Base-by-base conservation (phyloP, 768 basidiomycete species). In the Mycena epipterygia region DNA sequence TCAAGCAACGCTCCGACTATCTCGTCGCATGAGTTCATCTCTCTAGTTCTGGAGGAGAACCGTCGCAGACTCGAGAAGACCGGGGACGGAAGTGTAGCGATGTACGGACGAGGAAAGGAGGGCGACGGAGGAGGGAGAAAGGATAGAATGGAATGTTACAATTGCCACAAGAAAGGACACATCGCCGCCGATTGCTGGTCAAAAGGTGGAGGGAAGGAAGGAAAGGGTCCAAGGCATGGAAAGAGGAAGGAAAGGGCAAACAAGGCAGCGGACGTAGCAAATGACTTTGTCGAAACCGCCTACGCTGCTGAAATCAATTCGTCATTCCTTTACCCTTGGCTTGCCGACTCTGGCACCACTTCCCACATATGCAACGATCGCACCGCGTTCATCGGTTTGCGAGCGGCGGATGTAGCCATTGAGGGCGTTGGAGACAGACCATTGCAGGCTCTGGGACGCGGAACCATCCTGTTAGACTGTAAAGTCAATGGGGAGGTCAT, bases 131-230 rank as follows among this genome's bases (percentile, higher is more conserved):
- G 41, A 48, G 59, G 48, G 52, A 35, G 41, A 33, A 56, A 29
- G 35, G 41, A 46, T n/a, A 23, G 42, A 44, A n/a, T 44, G 42
- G 42, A 44, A 11, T 44, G 42, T 44, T 44, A 57, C 60, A 80
- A 79, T 42, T 81, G 80, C 70, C 70, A 74, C n/a, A 74, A 76
- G 55, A 70, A 65, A 39, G 78, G 80, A 3, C 80, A 81, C 64
- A 42, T 73, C 23, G 67, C 69, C 48, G 53, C 66, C 16, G 71
- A 77, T 39, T 81, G 78, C 67, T 76, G 75, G 74, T 70, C 66
- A 39, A 62, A 65, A 48, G 73, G 73, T 12, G 74, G 76, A 30
- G 73, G 70, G 9, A 74, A 76, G 68, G 68, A 72, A 39, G 76
- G 71, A 2, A 71, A 75, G 44, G 70, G 70, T 55, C 70, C 70